Evolutionary conservation across 78 protist genomes (phyloP).

Genomic region (Trichosphaerium sp.): DNA sequence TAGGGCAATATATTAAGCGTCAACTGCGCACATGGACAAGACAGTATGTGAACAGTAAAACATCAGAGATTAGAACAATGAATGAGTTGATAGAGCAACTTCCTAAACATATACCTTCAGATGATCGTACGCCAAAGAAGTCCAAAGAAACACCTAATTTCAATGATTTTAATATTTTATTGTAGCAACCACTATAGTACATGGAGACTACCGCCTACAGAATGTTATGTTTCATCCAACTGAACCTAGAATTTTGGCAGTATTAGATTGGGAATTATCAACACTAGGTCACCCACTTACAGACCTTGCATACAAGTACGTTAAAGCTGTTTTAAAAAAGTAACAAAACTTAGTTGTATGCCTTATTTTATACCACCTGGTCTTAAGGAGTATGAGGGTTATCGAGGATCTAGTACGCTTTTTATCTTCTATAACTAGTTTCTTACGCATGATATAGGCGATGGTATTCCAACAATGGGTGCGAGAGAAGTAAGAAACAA

Average conservation of each 20-base stretch:
- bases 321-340: constrained; percentile 4
- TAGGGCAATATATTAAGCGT: too few species aligned
- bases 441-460: background rate
- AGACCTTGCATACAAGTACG: constrained; percentile 35
- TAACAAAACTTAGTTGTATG: background rate
- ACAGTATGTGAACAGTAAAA: too few species aligned
- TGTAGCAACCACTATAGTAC: too few species aligned
- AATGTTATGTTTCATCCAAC: constrained; percentile 57
- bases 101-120: too few species aligned
- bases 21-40: too few species aligned
- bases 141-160: too few species aligned
- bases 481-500: background rate
- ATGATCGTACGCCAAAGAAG: too few species aligned
- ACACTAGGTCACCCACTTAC: constrained; percentile 57
- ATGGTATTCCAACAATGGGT: background rate
- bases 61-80: too few species aligned
- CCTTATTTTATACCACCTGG: background rate
- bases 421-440: background rate
- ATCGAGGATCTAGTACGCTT: background rate
- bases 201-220: too few species aligned
- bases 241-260: constrained; percentile 35
- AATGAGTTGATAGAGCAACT: too few species aligned
- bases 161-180: too few species aligned
- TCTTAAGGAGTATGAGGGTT: background rate
- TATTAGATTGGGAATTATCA: constrained; percentile 74